These are phyloP conservation scores for Syzygium syzygioides DNA, from an alignment of 441 rosid species.

Conservation along the genomic window DNA sequence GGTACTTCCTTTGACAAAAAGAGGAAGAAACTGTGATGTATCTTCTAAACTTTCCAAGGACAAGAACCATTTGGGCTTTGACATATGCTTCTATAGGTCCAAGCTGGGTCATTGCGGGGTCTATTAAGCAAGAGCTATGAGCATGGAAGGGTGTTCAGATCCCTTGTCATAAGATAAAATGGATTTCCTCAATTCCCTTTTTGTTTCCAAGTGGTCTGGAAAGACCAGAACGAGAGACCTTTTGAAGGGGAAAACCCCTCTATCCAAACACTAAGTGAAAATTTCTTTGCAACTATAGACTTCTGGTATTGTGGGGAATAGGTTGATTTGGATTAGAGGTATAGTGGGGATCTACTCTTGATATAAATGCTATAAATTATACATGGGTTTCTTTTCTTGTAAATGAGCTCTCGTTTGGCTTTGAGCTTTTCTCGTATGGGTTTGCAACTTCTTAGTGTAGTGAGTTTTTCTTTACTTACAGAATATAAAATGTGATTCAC, in stretches of 20 bases:
- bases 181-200: background rate
- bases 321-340: background rate
- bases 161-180: background rate
- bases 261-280: background rate
- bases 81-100: background rate
- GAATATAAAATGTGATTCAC: background rate
- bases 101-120: background rate
- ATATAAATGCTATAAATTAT: accelerated
- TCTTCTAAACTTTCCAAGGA: background rate
- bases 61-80: background rate
- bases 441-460: background rate
- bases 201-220: background rate
- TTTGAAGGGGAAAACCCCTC: background rate
- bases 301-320: background rate
- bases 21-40: background rate
- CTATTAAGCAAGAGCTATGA: background rate
- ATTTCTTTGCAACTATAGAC: background rate
- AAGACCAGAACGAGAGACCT: background rate
- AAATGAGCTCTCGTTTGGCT: background rate
- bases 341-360: background rate
- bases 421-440: background rate
- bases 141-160: background rate
- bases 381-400: background rate
- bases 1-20: background rate
- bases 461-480: background rate